Percentiles rank a stretch among this genome's conserved stretches.
Evolutionary conservation across 2,329 filamentous ascomycete species (phyloP).

Genomic region (Botrytis galanthina): DNA sequence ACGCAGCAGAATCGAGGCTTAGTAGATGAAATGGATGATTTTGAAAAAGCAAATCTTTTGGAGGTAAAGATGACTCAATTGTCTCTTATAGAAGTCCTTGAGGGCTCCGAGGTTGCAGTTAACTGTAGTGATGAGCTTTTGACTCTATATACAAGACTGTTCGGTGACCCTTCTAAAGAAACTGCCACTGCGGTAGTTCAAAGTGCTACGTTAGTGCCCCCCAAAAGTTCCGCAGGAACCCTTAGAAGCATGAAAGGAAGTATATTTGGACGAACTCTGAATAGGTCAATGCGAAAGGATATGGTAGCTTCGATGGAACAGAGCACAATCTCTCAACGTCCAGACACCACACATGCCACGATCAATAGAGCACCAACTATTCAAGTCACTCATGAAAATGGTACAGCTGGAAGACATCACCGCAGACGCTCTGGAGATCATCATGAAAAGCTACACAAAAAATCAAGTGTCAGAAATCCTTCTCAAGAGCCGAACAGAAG

Average conservation of each 20-base stretch:
- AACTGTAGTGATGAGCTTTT: slow-evolving; percentile 86
- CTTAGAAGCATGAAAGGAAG: slow-evolving; percentile 68
- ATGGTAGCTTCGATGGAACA: slow-evolving; percentile 39
- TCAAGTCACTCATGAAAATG: slow-evolving; percentile 69
- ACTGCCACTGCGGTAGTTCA: neutral
- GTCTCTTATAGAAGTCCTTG: slow-evolving; percentile 74
- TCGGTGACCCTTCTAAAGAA: slow-evolving; percentile 57
- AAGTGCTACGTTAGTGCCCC: slow-evolving; percentile 41
- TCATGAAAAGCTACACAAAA: slow-evolving; percentile 41
- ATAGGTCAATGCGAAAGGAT: slow-evolving; percentile 44
- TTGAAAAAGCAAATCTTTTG: slow-evolving; percentile 83
- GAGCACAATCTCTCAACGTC: slow-evolving; percentile 36
- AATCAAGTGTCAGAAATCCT: slow-evolving; percentile 40
- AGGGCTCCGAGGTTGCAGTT: slow-evolving; percentile 81
- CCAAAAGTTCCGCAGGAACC: slow-evolving; percentile 70
- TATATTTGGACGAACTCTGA: slow-evolving; percentile 65
- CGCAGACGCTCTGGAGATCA: slow-evolving; percentile 24
- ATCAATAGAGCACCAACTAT: slow-evolving; percentile 59
- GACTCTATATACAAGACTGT: slow-evolving; percentile 76
- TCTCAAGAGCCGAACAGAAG: slow-evolving; percentile 47
- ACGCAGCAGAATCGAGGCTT: slow-evolving; percentile 46
- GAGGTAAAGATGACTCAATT: slow-evolving; percentile 96
- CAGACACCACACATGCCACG: slow-evolving; percentile 34
- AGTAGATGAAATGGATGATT: slow-evolving; percentile 76
- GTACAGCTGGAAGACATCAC: slow-evolving; percentile 41